Conservation (phyloP, 345 rosid genomes). For the Pistacia vera region DNA sequence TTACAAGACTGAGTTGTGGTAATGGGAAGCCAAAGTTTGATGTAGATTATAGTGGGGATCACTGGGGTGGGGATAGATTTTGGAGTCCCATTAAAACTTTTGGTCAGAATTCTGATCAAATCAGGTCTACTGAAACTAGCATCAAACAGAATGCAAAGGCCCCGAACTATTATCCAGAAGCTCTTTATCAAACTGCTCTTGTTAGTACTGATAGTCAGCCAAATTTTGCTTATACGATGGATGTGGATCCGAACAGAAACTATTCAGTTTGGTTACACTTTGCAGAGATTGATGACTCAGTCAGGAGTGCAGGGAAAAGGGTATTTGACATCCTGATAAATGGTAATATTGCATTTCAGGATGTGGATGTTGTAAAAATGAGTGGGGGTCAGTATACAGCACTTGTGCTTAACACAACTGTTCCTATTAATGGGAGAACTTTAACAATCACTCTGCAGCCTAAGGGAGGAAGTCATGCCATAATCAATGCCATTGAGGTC, state of each 20-base stretch:
- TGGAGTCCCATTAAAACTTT: slow-evolving; percentile 72
- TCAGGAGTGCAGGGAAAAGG: slow-evolving; percentile 66
- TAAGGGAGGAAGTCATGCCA: slow-evolving; percentile 59
- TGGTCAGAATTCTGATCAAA: slow-evolving; percentile 56
- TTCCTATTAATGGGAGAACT: slow-evolving; percentile 79
- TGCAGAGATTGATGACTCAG: slow-evolving; percentile 80
- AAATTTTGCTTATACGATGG: slow-evolving; percentile 67
- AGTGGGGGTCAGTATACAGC: slow-evolving; percentile 72
- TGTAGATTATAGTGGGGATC: slow-evolving; percentile 75
- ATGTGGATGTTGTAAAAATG: slow-evolving; percentile 65
- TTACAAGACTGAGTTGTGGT: slow-evolving; percentile 79
- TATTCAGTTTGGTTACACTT: slow-evolving; percentile 96
- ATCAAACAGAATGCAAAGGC: slow-evolving; percentile 66
- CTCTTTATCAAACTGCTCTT: slow-evolving; percentile 77
- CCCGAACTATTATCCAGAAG: slow-evolving; percentile 92
- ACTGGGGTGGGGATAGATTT: slow-evolving; percentile 99
- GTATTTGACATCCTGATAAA: slow-evolving; percentile 86
- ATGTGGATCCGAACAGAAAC: slow-evolving; percentile 89
- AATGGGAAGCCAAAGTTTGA: slow-evolving; percentile 66
- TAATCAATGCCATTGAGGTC: slow-evolving; percentile 88
- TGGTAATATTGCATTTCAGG: slow-evolving; percentile 53
- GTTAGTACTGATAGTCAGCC: slow-evolving; percentile 70
- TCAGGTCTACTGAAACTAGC: slow-evolving; percentile 59
- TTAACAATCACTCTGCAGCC: slow-evolving; percentile 76
- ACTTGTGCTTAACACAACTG: slow-evolving; percentile 78